Base-by-base conservation (phyloP, 2,329 filamentous ascomycete species). In the Exophiala bonariae region DNA sequence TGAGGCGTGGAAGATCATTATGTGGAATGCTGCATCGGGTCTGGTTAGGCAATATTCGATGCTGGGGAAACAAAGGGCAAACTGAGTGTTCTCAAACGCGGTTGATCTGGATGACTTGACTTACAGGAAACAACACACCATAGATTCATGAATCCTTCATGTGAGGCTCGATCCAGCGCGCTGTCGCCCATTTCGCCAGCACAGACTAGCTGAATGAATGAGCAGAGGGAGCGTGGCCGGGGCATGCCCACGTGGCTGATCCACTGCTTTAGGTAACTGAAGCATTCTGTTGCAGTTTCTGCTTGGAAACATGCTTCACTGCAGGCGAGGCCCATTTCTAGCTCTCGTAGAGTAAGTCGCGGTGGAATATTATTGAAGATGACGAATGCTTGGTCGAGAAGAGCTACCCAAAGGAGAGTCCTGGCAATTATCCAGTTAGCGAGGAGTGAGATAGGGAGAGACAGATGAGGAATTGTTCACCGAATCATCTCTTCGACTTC, bases 291-390 rank as follows among this genome's bases (percentile, higher is more conserved):
- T 3, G 63, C 59, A 0, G 63, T 62, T 1, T 40, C 10, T 2
- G 67, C 67, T 49, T 71, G 66, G 47, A 70, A 70, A 48, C 66
- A 70, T 3, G 60, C 50, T 52, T 70, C 68, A 0, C 66, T 60
- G 10, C 54, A 57, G 7, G 64, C 64, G 55, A 66, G 56, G 34
- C 64, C 59, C 55, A 68, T 66, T 26, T 59, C 65, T 64, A 70
- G 66, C 47, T 71, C 68, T 41, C 65, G 65, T 34, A 68, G 63
- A 1, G 66, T 63, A 61, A 70, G 65, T 9, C 68, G 59, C n/a
- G 67, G 67, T 1, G 68, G 68, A 0, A 66, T 47, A 28, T 71
- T 71, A 55, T 71, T 69, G 55, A 70, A 70, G 11, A 68, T 69
- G 19, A 68, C 62, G 42, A 70, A 71, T 1, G 66, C 66, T 0